Evolutionary conservation across 352 stramenopile genomes (phyloP), one percentile per base, ranked within the genome.

Genomic region (Phytophthora rubi): DNA sequence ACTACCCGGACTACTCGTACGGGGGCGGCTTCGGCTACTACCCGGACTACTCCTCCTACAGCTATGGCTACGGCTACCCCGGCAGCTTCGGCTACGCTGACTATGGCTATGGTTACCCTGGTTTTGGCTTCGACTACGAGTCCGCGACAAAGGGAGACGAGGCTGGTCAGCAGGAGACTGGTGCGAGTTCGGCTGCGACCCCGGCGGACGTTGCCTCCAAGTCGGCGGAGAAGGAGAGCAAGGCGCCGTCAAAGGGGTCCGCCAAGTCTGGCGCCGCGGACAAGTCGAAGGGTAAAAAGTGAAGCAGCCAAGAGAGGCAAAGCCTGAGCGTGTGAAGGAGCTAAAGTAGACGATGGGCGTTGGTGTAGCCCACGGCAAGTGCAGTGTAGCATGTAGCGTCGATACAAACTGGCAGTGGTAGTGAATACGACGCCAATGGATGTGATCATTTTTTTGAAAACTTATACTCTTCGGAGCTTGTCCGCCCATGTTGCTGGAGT

Each of bases 21-120:
- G 32, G 32, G 16, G 45, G 47, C 39, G 39, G 39, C 53, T 59
- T 47, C n/a, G 54, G 54, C 54, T 61, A 61, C 37, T 15, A n/a
- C 55, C 42, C 42, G 18, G 37, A 16, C 37, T 62, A 53, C 39
- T 39, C 51, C 42, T 49, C 33, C 4, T 60, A 18, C 33, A 18
- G 37, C 53, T 60, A 18, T 18, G 35, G 39, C 54, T 51, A 61
- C 21, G n/a, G 10, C n/a, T 51, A 60, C 53, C 33, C n/a, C 53
- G 3, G 18, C 33, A 21, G 18, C 53, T 49, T 21, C 37, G 35
- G 39, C 35, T 51, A 60, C n/a, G 18, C 48, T 6, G 5, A 6
- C 48, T 55, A 55, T 26, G 23, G 23, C 23, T 26, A 26, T 26
- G 23, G 23, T 26, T 26, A 26, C 23, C 23, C 23, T 26, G 23